These are phyloP conservation scores for Pseudonitzschia pungens DNA, from an alignment of 108 stramenopile species.

Conservation along the genomic window DNA sequence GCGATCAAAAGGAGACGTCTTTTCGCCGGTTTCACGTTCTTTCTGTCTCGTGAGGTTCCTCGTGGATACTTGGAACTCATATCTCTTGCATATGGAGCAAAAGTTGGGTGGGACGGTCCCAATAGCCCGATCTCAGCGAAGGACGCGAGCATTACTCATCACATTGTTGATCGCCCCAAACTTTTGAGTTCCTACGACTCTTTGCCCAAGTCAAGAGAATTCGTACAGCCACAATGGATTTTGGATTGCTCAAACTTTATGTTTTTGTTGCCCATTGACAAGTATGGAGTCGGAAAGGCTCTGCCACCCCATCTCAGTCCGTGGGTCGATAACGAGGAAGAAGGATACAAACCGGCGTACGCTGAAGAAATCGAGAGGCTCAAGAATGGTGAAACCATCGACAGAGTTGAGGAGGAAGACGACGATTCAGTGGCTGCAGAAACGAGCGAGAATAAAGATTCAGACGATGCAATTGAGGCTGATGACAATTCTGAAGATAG, in stretches of 20 bases:
- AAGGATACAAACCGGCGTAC: constrained; percentile 97
- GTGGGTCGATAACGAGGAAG: constrained; percentile 97
- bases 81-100: constrained; percentile 86
- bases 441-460: constrained; percentile 24
- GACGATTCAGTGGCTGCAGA: constrained; percentile 6
- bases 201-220: constrained; percentile 87
- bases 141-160: constrained; percentile 94
- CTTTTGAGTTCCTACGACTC: constrained; percentile 57
- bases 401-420: constrained; percentile 25
- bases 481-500: constrained; percentile 28
- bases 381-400: constrained; percentile 70
- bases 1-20: constrained; percentile 70
- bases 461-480: constrained; percentile 30
- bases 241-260: constrained; percentile 93
- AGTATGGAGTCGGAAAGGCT: constrained; percentile 86
- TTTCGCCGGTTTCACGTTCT: constrained; percentile 87
- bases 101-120: constrained; percentile 93
- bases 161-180: constrained; percentile 88
- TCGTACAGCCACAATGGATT: constrained; percentile 98
- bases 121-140: constrained; percentile 80
- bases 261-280: constrained; percentile 83
- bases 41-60: constrained; percentile 93
- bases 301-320: constrained; percentile 98
- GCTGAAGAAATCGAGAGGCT: constrained; percentile 92
- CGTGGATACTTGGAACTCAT: constrained; percentile 92